phyloP scores from a whole-genome alignment of 768 basidiomycete genomes.

The Tubosaeta brunneosetosa region DNA sequence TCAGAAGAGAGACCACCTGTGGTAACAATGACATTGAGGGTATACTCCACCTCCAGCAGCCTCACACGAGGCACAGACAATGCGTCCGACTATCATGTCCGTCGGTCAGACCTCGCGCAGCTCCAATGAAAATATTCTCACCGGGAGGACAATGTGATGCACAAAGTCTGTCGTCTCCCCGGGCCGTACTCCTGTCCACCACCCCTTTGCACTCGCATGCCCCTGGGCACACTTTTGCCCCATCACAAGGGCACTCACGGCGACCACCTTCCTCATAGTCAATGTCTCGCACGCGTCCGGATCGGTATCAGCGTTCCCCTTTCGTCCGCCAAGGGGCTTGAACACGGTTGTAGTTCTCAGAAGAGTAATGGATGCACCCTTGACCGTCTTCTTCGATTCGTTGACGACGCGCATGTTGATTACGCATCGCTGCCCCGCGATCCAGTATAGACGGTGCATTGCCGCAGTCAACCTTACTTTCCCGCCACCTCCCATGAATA shows the following conservation, averaged over 20 bases:
- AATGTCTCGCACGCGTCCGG: constrained; percentile 60
- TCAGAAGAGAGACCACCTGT: constrained; percentile 58
- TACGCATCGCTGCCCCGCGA: constrained; percentile 76
- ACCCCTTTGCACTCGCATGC: constrained; percentile 76
- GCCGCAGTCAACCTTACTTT: constrained; percentile 62
- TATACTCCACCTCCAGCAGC: constrained; percentile 74
- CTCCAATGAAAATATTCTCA: constrained; percentile 36
- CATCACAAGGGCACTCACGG: constrained; percentile 61
- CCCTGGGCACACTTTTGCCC: constrained; percentile 60
- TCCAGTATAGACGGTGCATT: constrained; percentile 70
- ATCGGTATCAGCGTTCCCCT: constrained; percentile 37
- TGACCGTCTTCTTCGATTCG: constrained; percentile 63
- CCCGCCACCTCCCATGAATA: constrained; percentile 62
- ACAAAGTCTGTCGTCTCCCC: constrained; percentile 59
- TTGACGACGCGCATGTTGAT: constrained; percentile 65
- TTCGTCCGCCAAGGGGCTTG: constrained; percentile 37
- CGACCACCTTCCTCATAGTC: constrained; percentile 58
- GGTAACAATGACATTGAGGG: constrained; percentile 58
- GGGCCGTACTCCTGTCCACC: constrained; percentile 80
- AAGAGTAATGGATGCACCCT: constrained; percentile 57
- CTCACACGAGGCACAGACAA: constrained; percentile 63
- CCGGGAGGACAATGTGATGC: constrained; percentile 70
- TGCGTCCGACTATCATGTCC: constrained; percentile 51
- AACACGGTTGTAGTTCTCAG: constrained; percentile 64
- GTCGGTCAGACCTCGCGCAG: neutral